These are phyloP conservation scores for Rhynchospora pubera DNA, from an alignment of 176 grass and related monocot species.

Conservation along the genomic window DNA sequence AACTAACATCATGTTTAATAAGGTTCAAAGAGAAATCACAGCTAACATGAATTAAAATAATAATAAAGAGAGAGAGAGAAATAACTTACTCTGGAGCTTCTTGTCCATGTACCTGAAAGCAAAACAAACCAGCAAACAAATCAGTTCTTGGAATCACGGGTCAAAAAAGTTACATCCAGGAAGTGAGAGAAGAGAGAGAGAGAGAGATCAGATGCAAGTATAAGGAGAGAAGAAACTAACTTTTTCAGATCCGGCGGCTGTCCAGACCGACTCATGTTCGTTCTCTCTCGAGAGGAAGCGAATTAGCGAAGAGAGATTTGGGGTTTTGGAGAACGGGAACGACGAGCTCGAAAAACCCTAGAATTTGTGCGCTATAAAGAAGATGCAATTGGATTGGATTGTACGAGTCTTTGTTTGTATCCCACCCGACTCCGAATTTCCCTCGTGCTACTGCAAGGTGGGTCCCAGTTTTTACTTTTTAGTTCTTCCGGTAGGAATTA, in stretches of 20 bases:
- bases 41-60: neutral
- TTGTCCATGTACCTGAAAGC: slow-evolving; percentile 88
- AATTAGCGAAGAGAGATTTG: neutral
- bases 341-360: slow-evolving; percentile 5
- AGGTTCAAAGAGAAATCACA: neutral
- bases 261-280: slow-evolving; percentile 69
- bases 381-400: too few species aligned
- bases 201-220: neutral
- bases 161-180: neutral
- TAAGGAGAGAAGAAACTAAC: slow-evolving; percentile 22
- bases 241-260: slow-evolving; percentile 95
- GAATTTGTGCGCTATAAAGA: neutral
- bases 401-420: too few species aligned
- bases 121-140: slow-evolving; percentile 10
- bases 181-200: neutral
- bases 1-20: neutral
- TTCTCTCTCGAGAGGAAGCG: neutral
- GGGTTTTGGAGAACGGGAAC: neutral
- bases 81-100: slow-evolving; percentile 74
- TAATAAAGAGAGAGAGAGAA: neutral
- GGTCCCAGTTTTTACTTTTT: too few species aligned
- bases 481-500: too few species aligned
- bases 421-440: too few species aligned
- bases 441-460: too few species aligned
- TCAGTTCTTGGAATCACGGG: neutral